Evolutionary conservation across 352 stramenopile species (phyloP), one percentile per base, ranked within the genome.

Genomic region (Globisporangium barbulae): DNA sequence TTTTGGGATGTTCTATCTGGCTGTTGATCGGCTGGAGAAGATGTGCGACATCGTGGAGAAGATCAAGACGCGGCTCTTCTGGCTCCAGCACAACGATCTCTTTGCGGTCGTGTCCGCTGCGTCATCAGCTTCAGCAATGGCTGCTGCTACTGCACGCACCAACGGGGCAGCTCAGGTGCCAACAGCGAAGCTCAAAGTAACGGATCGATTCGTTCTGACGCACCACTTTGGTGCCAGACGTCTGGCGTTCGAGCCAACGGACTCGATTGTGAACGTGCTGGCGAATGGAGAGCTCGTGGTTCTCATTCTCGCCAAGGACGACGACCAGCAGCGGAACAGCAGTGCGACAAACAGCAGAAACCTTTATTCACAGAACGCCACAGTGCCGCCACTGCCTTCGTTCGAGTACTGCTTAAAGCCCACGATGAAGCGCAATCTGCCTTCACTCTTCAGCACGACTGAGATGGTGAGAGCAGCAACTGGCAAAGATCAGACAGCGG

Each of bases 71-170:
- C 66, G 76, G 15, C 69, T 85, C 53, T 86, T 86, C 53, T 86
- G 77, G 77, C 72, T 83, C 59, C 72, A 86, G 63, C 77, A 86
- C 69, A 86, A 79, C 49, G 67, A 85, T 65, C 54, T 82, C 5
- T 75, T 79, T 15, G 55, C 73, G 0, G 39, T 33, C n/a, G 28
- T 59, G n/a, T 70, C 59, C 2, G 31, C 53, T 10, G 56, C 54
- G 21, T 62, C 53, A 19, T 56, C 49, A 15, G 47, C 35, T n/a
- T 39, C 48, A 12, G 48, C 42, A n/a, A 44, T 42, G 7, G 15
- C 25, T 62, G 31, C 44, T 25, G 31, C 47, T 6, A 10, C 5
- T 13, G 12, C 15, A 12, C 28, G 49, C 5, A 8, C 1, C n/a
- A 30, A 53, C 3, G 48, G 44, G 25, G 28, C 28, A 55, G 22